Evolutionary conservation across 352 stramenopile species (phyloP).

Genomic region (Pelagophyceae sp.): DNA sequence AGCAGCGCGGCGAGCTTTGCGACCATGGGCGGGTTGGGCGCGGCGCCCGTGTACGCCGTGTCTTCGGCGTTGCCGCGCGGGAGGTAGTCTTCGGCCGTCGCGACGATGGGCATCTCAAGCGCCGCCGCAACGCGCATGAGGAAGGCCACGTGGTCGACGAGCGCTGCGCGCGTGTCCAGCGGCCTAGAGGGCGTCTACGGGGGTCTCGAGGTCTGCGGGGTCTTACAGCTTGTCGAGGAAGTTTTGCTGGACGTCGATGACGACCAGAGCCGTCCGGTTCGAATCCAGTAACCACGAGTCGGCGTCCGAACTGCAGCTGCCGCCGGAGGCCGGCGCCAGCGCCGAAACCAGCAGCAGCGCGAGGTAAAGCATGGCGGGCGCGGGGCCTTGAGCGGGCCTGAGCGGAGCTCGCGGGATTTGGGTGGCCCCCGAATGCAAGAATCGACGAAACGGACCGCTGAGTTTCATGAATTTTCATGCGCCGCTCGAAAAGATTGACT

Average conservation of each 20-base stretch:
- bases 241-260: neutral
- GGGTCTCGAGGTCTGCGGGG: too few species aligned
- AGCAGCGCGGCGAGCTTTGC: neutral
- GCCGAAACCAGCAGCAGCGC: too few species aligned
- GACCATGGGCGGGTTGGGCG: neutral
- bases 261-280: neutral
- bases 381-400: too few species aligned
- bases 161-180: neutral
- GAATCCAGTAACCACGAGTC: neutral
- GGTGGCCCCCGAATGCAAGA: too few species aligned
- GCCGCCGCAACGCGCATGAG: neutral
- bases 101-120: neutral
- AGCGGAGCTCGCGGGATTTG: too few species aligned
- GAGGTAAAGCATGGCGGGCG: too few species aligned
- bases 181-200: too few species aligned
- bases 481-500: too few species aligned
- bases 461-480: too few species aligned
- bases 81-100: neutral
- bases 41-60: too few species aligned
- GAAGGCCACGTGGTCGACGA: neutral
- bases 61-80: neutral
- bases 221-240: conserved; percentile 6
- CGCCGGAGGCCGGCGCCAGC: too few species aligned
- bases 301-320: neutral
- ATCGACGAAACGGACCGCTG: too few species aligned